Evolutionary conservation across 371 early-diverging fungal genomes (phyloP).

Genomic region (Haplosporangium sp.): DNA sequence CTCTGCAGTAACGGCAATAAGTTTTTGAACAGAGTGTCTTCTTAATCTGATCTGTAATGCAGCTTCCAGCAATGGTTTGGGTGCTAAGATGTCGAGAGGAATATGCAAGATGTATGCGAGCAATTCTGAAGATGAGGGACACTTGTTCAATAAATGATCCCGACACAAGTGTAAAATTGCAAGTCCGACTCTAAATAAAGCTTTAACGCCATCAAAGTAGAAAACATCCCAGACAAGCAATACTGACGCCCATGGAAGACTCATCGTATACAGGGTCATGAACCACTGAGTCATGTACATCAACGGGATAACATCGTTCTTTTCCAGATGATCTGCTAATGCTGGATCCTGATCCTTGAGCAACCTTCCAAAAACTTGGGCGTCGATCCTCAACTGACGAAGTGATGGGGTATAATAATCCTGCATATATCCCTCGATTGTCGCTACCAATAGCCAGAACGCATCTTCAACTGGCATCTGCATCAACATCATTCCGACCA

Average conservation of each 20-base stretch:
- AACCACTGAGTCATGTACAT: slow-evolving; percentile 97
- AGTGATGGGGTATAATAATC: slow-evolving; percentile 85
- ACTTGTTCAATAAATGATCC: slow-evolving; percentile 75
- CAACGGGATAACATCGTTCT: slow-evolving; percentile 83
- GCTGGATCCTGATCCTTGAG: slow-evolving; percentile 78
- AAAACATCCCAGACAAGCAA: slow-evolving; percentile 96
- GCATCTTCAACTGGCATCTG: slow-evolving; percentile 86
- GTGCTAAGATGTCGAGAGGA: slow-evolving; percentile 77
- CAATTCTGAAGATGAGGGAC: slow-evolving; percentile 83
- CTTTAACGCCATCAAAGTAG: slow-evolving; percentile 77
- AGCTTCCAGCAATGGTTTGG: slow-evolving; percentile 76
- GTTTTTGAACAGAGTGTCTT: slow-evolving; percentile 40
- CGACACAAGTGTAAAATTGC: slow-evolving; percentile 80
- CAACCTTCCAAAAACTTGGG: slow-evolving; percentile 86
- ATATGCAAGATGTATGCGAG: slow-evolving; percentile 85
- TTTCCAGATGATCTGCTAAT: slow-evolving; percentile 80
- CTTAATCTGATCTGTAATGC: slow-evolving; percentile 76
- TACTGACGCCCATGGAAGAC: slow-evolving; percentile 92
- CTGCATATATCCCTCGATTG: slow-evolving; percentile 79
- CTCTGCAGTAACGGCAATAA: slow-evolving; percentile 42
- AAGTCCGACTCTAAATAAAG: slow-evolving; percentile 86
- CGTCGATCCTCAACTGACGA: slow-evolving; percentile 83
- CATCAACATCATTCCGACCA: slow-evolving; percentile 93
- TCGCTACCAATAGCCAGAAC: slow-evolving; percentile 90
- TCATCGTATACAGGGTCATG: slow-evolving; percentile 90